These are phyloP conservation scores for Pichia sp. DNA, from an alignment of 1,139 yeast genomes.

Conservation along the genomic window DNA sequence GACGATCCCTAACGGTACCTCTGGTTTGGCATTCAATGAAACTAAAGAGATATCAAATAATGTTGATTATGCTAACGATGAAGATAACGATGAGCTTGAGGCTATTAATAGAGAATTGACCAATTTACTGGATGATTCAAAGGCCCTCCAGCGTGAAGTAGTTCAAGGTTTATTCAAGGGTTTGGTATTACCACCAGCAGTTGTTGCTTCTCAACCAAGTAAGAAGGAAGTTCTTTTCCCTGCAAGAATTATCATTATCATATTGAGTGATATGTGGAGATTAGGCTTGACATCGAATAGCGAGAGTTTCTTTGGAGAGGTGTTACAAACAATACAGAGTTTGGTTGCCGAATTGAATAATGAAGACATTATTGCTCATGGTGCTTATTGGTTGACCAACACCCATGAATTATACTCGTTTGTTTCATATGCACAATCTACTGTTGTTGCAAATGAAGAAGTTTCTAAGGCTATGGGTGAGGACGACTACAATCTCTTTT, in stretches of 20 bases:
- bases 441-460: constrained; percentile 78
- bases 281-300: constrained; percentile 88
- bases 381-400: constrained; percentile 97
- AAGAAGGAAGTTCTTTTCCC: constrained; percentile 95
- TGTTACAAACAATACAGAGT: constrained; percentile 80
- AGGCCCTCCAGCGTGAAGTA: constrained; percentile 75
- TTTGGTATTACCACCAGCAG: constrained; percentile 81
- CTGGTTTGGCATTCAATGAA: constrained; percentile 24
- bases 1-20: constrained; percentile 34
- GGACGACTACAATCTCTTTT: constrained; percentile 84
- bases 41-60: constrained; percentile 10
- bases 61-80: constrained; percentile 32
- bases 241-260: constrained; percentile 87
- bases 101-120: constrained; percentile 72
- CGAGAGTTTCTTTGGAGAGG: constrained; percentile 88
- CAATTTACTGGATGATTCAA: constrained; percentile 72
- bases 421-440: constrained; percentile 88
- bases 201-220: constrained; percentile 73
- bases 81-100: constrained; percentile 55
- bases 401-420: constrained; percentile 94
- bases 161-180: constrained; percentile 84
- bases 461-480: constrained; percentile 83
- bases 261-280: constrained; percentile 97
- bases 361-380: constrained; percentile 84
- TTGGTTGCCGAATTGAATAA: constrained; percentile 69